Percentiles rank a stretch among this genome's conserved stretches.
These are phyloP conservation scores for Xylariaceae sp. DNA, from an alignment of 2,329 filamentous ascomycete genomes.

Conservation along the genomic window DNA sequence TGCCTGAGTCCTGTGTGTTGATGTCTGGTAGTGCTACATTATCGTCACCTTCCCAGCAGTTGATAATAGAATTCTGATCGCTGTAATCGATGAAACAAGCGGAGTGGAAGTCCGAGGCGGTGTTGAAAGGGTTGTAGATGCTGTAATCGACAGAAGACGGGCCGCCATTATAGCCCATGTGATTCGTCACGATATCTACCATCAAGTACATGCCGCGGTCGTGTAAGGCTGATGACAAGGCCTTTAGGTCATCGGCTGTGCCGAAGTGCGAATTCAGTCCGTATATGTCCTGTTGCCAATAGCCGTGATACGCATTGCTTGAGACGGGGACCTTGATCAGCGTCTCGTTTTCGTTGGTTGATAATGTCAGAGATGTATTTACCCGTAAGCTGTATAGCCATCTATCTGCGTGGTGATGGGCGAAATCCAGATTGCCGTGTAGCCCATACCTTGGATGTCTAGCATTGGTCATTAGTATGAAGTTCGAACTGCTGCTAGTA, in stretches of 20 bases:
- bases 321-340: neutral
- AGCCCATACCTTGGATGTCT: constrained; percentile 47
- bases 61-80: constrained; percentile 39
- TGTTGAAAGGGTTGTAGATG: constrained; percentile 53
- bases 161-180: constrained; percentile 51
- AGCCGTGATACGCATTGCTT: constrained; percentile 46
- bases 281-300: constrained; percentile 52
- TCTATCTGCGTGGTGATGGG: constrained; percentile 42
- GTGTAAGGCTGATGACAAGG: constrained; percentile 50
- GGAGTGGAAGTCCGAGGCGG: constrained; percentile 52
- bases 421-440: constrained; percentile 45
- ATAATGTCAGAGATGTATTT: constrained; percentile 5
- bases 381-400: constrained; percentile 39
- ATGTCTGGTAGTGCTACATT: constrained; percentile 46
- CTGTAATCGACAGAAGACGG: constrained; percentile 51
- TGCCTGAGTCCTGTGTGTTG: constrained; percentile 41
- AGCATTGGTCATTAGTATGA: neutral
- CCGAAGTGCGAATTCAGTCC: constrained; percentile 60
- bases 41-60: constrained; percentile 51
- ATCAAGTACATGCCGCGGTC: constrained; percentile 58
- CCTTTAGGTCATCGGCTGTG: constrained; percentile 51
- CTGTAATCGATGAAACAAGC: constrained; percentile 53
- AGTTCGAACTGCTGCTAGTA: too few species aligned
- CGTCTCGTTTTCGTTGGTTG: neutral
- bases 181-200: constrained; percentile 59